A percentile compares a stretch with the other conserved stretches of the same genome.
These are phyloP conservation scores for Phytophthora pseudosyringae DNA, from an alignment of 352 stramenopile species.

Conservation along the genomic window DNA sequence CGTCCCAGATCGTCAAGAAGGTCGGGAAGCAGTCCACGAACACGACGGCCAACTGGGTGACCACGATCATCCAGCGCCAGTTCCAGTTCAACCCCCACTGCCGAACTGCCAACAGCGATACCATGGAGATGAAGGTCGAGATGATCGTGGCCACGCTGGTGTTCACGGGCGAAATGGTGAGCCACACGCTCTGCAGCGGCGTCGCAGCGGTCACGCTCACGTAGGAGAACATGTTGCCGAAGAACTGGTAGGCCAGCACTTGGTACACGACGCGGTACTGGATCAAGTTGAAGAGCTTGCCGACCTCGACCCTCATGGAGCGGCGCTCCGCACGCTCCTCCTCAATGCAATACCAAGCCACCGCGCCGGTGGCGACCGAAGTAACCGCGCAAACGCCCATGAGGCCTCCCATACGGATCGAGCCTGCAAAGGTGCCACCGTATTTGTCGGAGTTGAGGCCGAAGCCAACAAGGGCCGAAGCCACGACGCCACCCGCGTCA, in stretches of 20 bases:
- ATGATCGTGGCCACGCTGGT: conserved; percentile 45
- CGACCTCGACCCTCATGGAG: conserved; percentile 30
- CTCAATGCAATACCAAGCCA: conserved; percentile 63
- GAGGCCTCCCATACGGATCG: conserved; percentile 58
- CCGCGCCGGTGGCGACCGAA: conserved; percentile 38
- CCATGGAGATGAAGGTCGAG: conserved; percentile 44
- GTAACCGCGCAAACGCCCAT: conserved; percentile 52
- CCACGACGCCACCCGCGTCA: conserved; percentile 44
- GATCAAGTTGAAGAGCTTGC: conserved; percentile 57
- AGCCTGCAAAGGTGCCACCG: conserved; percentile 53
- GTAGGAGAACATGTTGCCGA: conserved; percentile 59
- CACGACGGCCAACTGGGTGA: conserved; percentile 43
- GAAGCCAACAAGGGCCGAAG: conserved; percentile 58
- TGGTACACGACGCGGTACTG: conserved; percentile 64
- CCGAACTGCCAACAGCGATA: conserved; percentile 35
- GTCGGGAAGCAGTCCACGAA: conserved; percentile 52
- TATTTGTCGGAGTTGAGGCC: conserved; percentile 65
- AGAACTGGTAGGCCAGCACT: conserved; percentile 64
- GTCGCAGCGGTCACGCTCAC: conserved; percentile 49
- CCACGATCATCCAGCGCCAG: conserved; percentile 55
- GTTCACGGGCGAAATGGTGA: conserved; percentile 52
- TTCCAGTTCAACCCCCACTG: conserved; percentile 57
- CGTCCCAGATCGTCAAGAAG: conserved; percentile 59
- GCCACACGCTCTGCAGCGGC: conserved; percentile 55
- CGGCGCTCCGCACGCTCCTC: conserved; percentile 39